These are phyloP conservation scores for Diaporthe ampelina DNA, from an alignment of 2,329 filamentous ascomycete genomes.

Conservation along the genomic window DNA sequence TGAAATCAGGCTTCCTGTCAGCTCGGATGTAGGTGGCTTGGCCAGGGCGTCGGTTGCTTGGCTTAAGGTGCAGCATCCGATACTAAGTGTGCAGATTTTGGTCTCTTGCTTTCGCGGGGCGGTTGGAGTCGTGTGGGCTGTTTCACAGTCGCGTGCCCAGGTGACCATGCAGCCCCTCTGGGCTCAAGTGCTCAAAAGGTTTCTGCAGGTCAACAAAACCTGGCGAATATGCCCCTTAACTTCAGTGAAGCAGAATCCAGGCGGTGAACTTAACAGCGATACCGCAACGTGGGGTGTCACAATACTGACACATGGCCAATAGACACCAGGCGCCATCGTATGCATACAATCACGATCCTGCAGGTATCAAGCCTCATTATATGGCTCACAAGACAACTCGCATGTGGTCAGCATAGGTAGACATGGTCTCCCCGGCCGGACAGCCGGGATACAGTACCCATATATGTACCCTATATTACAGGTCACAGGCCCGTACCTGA, in stretches of 20 bases:
- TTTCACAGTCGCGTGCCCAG: too few relatives aligned
- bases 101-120: neutral
- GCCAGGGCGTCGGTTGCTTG: neutral
- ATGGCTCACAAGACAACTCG: neutral
- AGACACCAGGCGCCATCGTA: neutral
- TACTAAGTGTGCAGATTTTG: neutral
- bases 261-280: neutral
- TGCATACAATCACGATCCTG: neutral
- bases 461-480: slow-evolving; percentile 8
- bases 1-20: slow-evolving; percentile 4
- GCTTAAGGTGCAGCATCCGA: too few relatives aligned
- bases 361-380: neutral
- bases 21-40: neutral
- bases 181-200: too few relatives aligned
- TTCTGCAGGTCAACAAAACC: neutral
- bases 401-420: neutral
- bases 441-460: neutral
- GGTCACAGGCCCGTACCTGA: neutral
- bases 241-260: neutral
- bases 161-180: neutral
- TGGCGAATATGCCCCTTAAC: neutral
- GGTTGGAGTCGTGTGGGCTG: neutral
- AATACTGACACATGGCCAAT: neutral
- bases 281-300: neutral
- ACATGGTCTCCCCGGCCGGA: neutral